Percentiles rank a stretch among this genome's conserved stretches.
Evolutionary conservation across 495 filamentous ascomycete species (phyloP).

Genomic region (Xylaria castorea): DNA sequence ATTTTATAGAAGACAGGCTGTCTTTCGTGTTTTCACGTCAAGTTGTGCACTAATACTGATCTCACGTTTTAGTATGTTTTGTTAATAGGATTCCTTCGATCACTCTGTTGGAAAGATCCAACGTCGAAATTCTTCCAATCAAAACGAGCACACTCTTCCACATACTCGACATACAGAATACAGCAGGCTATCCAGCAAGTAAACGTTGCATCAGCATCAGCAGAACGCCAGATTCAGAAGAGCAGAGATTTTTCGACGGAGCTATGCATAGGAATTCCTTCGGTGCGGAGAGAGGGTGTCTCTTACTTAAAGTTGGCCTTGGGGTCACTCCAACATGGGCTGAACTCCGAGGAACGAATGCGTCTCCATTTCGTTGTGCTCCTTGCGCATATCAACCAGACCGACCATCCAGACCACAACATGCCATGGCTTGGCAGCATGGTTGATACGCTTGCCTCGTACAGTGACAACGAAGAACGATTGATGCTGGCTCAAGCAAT

Average conservation of each 20-base stretch:
- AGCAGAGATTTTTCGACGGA: conserved; percentile 22
- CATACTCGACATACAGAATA: conserved; percentile 36
- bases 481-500: conserved; percentile 35
- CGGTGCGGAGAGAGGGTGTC: conserved; percentile 36
- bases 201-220: conserved; percentile 8
- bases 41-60: background rate
- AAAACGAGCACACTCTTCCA: conserved; percentile 29
- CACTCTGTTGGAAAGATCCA: conserved; percentile 36
- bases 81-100: conserved; percentile 33
- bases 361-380: conserved; percentile 58
- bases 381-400: conserved; percentile 57
- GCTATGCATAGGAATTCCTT: conserved; percentile 45
- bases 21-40: background rate
- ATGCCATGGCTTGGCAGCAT: conserved; percentile 57
- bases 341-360: conserved; percentile 54
- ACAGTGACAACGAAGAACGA: conserved; percentile 41
- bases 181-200: conserved; percentile 34
- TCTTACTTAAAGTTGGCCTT: conserved; percentile 57
- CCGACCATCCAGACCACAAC: conserved; percentile 55
- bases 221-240: background rate
- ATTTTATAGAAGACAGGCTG: background rate
- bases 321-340: conserved; percentile 57
- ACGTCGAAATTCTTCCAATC: conserved; percentile 40
- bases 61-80: conserved; percentile 24
- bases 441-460: conserved; percentile 56